A percentile compares a stretch with the other conserved stretches of the same genome.
Conservation (phyloP, 225 moss, liverwort and hornwort genomes). For the Bryoerythrophyllum caledonicum region DNA sequence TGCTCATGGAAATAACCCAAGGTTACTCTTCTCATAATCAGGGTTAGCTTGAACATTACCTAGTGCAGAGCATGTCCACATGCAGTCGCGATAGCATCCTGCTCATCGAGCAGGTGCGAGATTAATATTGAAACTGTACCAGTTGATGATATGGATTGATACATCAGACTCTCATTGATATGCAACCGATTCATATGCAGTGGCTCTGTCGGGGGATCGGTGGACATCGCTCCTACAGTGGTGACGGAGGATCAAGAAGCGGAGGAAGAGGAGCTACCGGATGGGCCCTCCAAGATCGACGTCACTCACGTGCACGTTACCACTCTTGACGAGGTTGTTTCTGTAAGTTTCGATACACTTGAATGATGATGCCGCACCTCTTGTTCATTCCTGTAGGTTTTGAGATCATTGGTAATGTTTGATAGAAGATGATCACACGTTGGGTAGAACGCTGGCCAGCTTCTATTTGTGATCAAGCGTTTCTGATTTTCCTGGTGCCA, state of each 20-base stretch:
- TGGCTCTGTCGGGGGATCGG: conserved; percentile 8
- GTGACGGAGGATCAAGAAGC: conserved; percentile 28
- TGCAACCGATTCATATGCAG: conserved; percentile 5
- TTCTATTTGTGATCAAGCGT: no score
- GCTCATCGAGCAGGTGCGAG: background rate
- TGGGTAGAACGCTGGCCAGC: no score
- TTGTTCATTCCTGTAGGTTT: background rate
- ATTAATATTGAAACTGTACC: no score
- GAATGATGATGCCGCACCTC: background rate
- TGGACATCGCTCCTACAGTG: conserved; percentile 11
- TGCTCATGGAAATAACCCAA: no score
- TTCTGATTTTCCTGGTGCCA: no score
- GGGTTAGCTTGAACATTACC: no score
- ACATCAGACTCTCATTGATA: background rate
- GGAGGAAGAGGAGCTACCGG: conserved; percentile 38
- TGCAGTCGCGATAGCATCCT: background rate
- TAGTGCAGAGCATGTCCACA: background rate
- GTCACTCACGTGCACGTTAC: conserved; percentile 78
- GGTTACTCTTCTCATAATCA: no score
- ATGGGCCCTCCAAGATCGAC: conserved; percentile 34
- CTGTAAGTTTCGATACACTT: conserved; percentile 43
- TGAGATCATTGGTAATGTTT: background rate
- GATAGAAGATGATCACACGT: no score
- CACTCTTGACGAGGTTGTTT: conserved; percentile 86
- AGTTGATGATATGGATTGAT: background rate